A percentile compares a stretch with the other conserved stretches of the same genome.
These are phyloP conservation scores for Carex sylvatica DNA, from an alignment of 202 grass and related monocot species.

Conservation along the genomic window DNA sequence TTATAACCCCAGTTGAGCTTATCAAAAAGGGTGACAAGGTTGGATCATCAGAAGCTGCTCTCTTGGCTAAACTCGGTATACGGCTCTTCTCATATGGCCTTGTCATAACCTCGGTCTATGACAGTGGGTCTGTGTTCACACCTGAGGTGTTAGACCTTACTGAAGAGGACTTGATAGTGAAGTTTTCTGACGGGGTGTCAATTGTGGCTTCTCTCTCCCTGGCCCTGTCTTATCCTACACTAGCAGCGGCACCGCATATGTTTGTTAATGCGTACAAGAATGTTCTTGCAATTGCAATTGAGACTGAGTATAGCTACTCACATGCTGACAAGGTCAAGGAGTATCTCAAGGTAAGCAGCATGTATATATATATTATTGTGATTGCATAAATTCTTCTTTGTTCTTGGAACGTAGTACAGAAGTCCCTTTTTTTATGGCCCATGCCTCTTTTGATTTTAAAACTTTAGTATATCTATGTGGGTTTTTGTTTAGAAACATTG, in stretches of 20 bases:
- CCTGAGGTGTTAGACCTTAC: conserved; percentile 88
- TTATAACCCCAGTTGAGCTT: conserved; percentile 87
- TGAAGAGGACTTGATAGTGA: conserved; percentile 64
- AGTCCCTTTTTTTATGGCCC: neutral
- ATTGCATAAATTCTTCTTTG: neutral
- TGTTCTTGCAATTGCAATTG: conserved; percentile 77
- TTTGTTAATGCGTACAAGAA: conserved; percentile 94
- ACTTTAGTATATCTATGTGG: neutral
- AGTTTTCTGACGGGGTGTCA: conserved; percentile 65
- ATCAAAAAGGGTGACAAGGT: conserved; percentile 88
- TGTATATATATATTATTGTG: neutral
- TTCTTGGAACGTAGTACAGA: neutral
- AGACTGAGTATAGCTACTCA: conserved; percentile 68
- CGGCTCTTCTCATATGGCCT: conserved; percentile 84
- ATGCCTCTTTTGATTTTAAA: neutral
- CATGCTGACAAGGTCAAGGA: conserved; percentile 85
- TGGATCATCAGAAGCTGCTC: conserved; percentile 77
- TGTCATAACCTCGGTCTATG: conserved; percentile 54
- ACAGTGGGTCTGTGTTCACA: conserved; percentile 73
- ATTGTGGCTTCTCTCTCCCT: conserved; percentile 73
- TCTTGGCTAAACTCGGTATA: conserved; percentile 82
- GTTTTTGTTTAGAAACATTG: neutral
- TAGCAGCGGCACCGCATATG: conserved; percentile 81
- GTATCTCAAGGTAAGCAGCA: conserved; percentile 59
- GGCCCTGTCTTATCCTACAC: conserved; percentile 63